These are phyloP conservation scores for Xerocomellus chrysenteron DNA, from an alignment of 768 basidiomycete genomes.

Conservation along the genomic window DNA sequence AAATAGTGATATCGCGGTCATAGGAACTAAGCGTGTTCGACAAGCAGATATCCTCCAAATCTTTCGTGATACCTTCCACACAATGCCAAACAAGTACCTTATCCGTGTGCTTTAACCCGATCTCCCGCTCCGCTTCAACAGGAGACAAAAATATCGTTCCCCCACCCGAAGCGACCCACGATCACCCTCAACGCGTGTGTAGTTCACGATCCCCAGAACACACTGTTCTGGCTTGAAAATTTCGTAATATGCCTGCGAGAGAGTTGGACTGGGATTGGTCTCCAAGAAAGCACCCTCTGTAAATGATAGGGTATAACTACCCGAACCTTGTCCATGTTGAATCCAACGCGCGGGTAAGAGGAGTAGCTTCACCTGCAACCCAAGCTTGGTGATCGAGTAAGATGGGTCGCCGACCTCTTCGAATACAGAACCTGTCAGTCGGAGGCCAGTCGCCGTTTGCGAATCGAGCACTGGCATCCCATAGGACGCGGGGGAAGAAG, in stretches of 20 bases:
- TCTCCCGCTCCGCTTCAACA: conserved; percentile 6
- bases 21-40: conserved; percentile 4
- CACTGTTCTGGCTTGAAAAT: conserved; percentile 16
- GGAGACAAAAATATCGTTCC: conserved; percentile 11
- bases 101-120: conserved; percentile 14
- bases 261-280: conserved; percentile 2
- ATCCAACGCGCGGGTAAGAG: conserved; percentile 12
- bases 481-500: conserved; percentile 11
- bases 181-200: conserved; percentile 5
- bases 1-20: neutral
- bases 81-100: conserved; percentile 13
- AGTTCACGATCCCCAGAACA: conserved; percentile 17
- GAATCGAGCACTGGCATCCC: neutral
- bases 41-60: conserved; percentile 11
- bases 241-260: conserved; percentile 16
- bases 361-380: conserved; percentile 10
- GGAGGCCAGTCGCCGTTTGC: neutral
- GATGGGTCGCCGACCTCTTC: conserved; percentile 17
- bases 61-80: conserved; percentile 4
- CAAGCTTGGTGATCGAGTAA: conserved; percentile 15
- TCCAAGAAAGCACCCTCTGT: conserved; percentile 10
- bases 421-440: conserved; percentile 13
- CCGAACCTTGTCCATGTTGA: neutral
- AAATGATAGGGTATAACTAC: conserved; percentile 15
- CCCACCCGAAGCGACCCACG: conserved; percentile 8